Percentiles rank a stretch among this genome's conserved stretches.
These are phyloP conservation scores for Colletotrichum lindemuthianum DNA, from an alignment of 2,329 filamentous ascomycete genomes.

Conservation along the genomic window DNA sequence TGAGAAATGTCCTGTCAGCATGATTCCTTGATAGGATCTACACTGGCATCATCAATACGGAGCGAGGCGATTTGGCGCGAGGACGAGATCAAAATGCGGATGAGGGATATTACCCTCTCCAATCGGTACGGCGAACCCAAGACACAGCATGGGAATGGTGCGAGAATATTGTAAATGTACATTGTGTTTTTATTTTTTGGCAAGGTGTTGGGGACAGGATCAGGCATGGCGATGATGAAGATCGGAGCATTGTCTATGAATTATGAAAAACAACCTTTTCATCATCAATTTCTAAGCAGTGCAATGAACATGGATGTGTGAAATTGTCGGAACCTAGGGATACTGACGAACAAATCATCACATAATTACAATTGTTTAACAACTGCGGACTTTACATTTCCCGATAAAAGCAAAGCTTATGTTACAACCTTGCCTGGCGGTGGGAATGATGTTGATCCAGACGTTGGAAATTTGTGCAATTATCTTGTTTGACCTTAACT, in stretches of 20 bases:
- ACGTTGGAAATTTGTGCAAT: too few relatives aligned
- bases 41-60: background rate
- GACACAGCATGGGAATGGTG: constrained; percentile 1
- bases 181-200: background rate
- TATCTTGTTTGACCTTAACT: too few relatives aligned
- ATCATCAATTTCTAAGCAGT: too few relatives aligned
- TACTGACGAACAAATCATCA: too few relatives aligned
- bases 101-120: background rate
- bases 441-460: too few relatives aligned
- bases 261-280: background rate
- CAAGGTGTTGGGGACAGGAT: constrained; percentile 15
- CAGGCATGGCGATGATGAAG: background rate
- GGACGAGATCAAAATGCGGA: background rate
- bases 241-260: background rate
- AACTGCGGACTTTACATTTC: too few relatives aligned
- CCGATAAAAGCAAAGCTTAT: too few relatives aligned
- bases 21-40: background rate
- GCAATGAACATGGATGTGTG: too few relatives aligned
- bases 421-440: too few relatives aligned
- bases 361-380: too few relatives aligned
- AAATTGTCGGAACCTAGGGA: too few relatives aligned
- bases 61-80: background rate
- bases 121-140: constrained; percentile 1
- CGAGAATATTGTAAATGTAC: background rate
- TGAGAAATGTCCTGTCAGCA: background rate